Conservation (phyloP, 2,329 filamentous ascomycete species). For the Emericellopsis cladophorae region DNA sequence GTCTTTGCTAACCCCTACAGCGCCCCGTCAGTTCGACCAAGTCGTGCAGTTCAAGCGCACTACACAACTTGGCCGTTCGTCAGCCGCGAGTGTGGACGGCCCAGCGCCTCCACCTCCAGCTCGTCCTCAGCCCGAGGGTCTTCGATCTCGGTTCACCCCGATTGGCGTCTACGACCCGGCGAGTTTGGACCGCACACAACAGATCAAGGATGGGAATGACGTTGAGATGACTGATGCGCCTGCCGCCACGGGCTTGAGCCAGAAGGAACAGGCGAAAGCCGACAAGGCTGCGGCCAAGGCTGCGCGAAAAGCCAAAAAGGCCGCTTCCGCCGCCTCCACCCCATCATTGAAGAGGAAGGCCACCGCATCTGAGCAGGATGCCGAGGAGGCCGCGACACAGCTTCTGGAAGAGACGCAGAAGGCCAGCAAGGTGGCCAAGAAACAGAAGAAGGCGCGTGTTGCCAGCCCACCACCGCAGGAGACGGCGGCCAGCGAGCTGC, state of each 20-base stretch:
- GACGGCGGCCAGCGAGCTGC: conserved; percentile 11
- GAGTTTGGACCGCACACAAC: conserved; percentile 5
- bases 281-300: conserved; percentile 4
- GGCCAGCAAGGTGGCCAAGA: conserved; percentile 13
- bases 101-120: conserved; percentile 36
- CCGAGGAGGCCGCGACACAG: conserved; percentile 19
- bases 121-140: conserved; percentile 52
- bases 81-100: conserved; percentile 20
- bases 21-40: conserved; percentile 33
- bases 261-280: background rate
- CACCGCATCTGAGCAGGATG: conserved; percentile 22
- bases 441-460: conserved; percentile 18
- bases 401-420: conserved; percentile 22
- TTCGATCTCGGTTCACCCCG: conserved; percentile 56
- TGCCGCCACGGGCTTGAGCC: background rate
- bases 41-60: conserved; percentile 55
- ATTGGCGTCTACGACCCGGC: conserved; percentile 36
- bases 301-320: conserved; percentile 6
- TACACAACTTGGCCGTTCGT: conserved; percentile 36
- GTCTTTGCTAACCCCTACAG: conserved; percentile 6
- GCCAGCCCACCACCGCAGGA: conserved; percentile 19
- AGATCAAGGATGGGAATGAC: conserved; percentile 23
- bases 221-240: conserved; percentile 20
- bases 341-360: conserved; percentile 18
- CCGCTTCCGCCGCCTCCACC: background rate